These are phyloP conservation scores for Sclerotinia trifoliorum DNA, from an alignment of 2,329 filamentous ascomycete genomes.

Conservation along the genomic window DNA sequence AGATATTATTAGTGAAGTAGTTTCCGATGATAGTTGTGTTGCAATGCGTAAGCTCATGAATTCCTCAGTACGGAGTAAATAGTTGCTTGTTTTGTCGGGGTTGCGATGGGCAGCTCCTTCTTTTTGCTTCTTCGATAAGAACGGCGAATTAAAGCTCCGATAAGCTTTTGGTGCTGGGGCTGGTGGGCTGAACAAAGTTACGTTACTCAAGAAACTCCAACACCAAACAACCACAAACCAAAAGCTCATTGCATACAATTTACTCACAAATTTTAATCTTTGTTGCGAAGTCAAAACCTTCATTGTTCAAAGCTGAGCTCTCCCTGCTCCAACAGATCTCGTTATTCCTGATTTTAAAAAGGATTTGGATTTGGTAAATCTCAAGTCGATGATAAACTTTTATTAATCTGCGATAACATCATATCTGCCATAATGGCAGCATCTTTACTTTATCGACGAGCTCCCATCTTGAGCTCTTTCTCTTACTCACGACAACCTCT, in stretches of 20 bases:
- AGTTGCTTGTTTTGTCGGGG: not conserved
- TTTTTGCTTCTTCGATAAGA: not conserved
- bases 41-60: not conserved
- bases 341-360: no score
- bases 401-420: conserved; percentile 19
- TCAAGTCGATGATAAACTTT: not conserved
- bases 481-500: conserved; percentile 24
- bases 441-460: conserved; percentile 29
- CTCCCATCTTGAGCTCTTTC: conserved; percentile 25
- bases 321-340: not conserved
- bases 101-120: no score
- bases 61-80: no score
- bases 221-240: not conserved
- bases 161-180: not conserved
- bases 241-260: not conserved
- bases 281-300: not conserved
- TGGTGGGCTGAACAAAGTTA: not conserved
- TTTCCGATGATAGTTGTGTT: not conserved
- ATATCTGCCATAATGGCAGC: conserved; percentile 36
- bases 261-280: conserved; percentile 2
- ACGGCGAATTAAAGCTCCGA: not conserved
- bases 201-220: not conserved
- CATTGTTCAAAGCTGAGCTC: not conserved
- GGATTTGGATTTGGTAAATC: no score
- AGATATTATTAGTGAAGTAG: not conserved